phyloP scores from a whole-genome alignment of 441 rosid genomes.

The Adansonia grandidieri region DNA sequence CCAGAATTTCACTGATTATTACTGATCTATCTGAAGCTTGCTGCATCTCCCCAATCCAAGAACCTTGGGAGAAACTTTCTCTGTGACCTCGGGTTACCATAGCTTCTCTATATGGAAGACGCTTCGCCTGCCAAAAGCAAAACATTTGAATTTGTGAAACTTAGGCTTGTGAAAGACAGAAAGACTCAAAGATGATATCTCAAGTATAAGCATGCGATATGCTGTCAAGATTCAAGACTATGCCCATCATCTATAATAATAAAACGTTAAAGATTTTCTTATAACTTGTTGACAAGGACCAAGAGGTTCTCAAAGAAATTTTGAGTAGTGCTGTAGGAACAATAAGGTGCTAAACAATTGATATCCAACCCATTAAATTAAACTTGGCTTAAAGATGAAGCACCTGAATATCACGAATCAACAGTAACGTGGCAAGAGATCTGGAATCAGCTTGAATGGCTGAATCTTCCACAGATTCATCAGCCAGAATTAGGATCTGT shows the following conservation, averaged over 20 bases:
- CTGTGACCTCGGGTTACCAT: conserved; percentile 40
- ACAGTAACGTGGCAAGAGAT: conserved; percentile 70
- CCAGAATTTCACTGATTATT: conserved; percentile 73
- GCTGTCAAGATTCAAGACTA: not conserved
- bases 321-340: not conserved
- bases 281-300: not conserved
- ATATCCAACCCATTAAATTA: not conserved
- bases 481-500: conserved; percentile 77
- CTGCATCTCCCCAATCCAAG: conserved; percentile 87
- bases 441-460: conserved; percentile 86
- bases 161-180: conserved; percentile 14
- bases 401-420: conserved; percentile 86
- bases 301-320: not conserved
- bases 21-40: conserved; percentile 75
- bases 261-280: not conserved
- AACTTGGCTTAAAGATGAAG: conserved; percentile 16
- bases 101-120: conserved; percentile 63
- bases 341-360: not conserved
- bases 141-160: not conserved
- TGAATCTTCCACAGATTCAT: conserved; percentile 81
- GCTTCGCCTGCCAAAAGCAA: conserved; percentile 57
- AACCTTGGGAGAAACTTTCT: conserved; percentile 60
- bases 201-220: not conserved
- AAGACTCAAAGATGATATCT: not conserved
- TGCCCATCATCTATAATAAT: not conserved